phyloP scores from a whole-genome alignment of 164 flowering plant species.

The Liriodendron chinense region DNA sequence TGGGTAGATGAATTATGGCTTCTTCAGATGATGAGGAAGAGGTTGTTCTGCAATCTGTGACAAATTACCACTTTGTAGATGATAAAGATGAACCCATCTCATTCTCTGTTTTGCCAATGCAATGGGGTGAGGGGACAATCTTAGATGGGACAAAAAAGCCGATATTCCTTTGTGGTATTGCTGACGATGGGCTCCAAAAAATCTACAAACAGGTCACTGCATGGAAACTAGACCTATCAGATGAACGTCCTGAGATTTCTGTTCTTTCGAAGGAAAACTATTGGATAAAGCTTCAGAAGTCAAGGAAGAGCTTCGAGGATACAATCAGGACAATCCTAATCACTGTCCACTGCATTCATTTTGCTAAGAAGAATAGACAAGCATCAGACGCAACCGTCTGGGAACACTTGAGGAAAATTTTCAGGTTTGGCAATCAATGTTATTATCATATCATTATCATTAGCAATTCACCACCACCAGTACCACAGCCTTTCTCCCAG shows the following conservation, averaged over 20 bases:
- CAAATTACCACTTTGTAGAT: constrained; percentile 42
- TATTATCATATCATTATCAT: not conserved
- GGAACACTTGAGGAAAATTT: constrained; percentile 51
- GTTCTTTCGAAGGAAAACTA: constrained; percentile 50
- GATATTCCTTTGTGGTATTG: constrained; percentile 43
- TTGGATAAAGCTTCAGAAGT: constrained; percentile 74
- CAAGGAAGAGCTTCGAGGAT: constrained; percentile 57
- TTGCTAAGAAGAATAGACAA: constrained; percentile 43
- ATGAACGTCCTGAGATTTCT: constrained; percentile 44
- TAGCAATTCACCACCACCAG: not conserved
- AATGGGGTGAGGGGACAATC: constrained; percentile 26
- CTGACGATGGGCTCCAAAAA: constrained; percentile 44
- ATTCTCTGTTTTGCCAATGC: constrained; percentile 51
- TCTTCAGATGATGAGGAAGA: constrained; percentile 69
- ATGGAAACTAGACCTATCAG: constrained; percentile 66
- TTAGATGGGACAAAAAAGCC: constrained; percentile 10
- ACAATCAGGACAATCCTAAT: constrained; percentile 52
- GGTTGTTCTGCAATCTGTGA: constrained; percentile 33
- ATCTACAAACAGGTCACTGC: constrained; percentile 54
- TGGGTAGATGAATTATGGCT: constrained; percentile 29
- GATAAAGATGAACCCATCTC: constrained; percentile 27
- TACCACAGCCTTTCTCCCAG: not conserved
- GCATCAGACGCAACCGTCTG: constrained; percentile 46
- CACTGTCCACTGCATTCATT: constrained; percentile 52
- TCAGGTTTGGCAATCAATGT: constrained; percentile 41